Percentiles rank a stretch among this genome's conserved stretches.
phyloP scores from a whole-genome alignment of 257 asterid species.

The Solanum ossicruentum region DNA sequence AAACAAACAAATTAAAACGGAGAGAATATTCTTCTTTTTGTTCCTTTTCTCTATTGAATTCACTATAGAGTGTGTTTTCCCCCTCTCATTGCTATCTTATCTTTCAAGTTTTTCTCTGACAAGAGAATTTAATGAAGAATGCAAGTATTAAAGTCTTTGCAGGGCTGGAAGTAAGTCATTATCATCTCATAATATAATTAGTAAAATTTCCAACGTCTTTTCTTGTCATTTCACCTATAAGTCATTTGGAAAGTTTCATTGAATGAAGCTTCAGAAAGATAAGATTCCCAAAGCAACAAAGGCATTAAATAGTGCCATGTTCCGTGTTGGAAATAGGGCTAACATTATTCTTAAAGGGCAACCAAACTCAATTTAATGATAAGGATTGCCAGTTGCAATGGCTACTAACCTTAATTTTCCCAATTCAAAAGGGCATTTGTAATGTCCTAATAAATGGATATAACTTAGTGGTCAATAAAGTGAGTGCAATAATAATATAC shows the following conservation, averaged over 20 bases:
- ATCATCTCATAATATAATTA: neutral
- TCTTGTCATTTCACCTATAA: neutral
- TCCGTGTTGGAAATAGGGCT: neutral
- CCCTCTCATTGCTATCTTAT: neutral
- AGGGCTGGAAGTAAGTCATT: neutral
- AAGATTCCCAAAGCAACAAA: neutral
- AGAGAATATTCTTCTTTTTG: neutral
- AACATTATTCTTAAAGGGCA: neutral
- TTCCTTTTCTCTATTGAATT: neutral
- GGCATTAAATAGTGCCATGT: neutral
- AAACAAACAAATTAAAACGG: neutral
- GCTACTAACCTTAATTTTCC: neutral
- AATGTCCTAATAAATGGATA: neutral
- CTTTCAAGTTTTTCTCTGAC: neutral
- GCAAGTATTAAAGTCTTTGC: neutral
- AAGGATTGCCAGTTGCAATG: neutral
- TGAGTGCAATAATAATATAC: neutral
- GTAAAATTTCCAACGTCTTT: neutral
- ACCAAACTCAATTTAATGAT: neutral
- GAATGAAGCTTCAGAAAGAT: neutral
- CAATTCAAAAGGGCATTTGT: neutral
- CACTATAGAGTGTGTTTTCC: neutral
- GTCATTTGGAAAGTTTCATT: neutral
- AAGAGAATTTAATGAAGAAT: neutral
- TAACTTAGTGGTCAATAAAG: neutral